Evolutionary conservation across 2,329 filamentous ascomycete genomes (phyloP).

Genomic region (Verticillium zaregamsianum): DNA sequence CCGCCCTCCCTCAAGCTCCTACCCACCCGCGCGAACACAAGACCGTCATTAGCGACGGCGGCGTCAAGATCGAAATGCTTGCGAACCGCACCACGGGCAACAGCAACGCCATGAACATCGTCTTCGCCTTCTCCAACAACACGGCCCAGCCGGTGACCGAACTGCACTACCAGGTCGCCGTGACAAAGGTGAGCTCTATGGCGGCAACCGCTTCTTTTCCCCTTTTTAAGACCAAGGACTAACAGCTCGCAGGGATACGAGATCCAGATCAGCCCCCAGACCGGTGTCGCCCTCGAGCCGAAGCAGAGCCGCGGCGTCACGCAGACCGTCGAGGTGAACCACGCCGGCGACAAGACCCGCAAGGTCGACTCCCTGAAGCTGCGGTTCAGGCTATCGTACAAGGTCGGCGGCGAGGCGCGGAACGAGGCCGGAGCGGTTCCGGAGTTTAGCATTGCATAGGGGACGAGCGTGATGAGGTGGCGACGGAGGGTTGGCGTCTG

Average conservation of each 20-base stretch:
- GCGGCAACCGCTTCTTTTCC: too few relatives aligned
- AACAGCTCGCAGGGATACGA: conserved; percentile 61
- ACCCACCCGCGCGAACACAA: conserved; percentile 57
- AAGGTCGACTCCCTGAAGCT: conserved; percentile 82
- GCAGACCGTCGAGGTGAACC: conserved; percentile 72
- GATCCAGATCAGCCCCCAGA: conserved; percentile 80
- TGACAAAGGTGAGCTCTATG: conserved; percentile 69
- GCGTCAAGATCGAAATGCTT: conserved; percentile 68
- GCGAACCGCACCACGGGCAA: conserved; percentile 55
- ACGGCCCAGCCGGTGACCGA: conserved; percentile 68
- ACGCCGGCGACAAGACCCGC: conserved; percentile 62
- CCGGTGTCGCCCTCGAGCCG: conserved; percentile 69
- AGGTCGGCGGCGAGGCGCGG: conserved; percentile 59
- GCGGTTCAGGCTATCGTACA: conserved; percentile 83
- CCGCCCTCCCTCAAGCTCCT: conserved; percentile 58
- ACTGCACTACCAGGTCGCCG: conserved; percentile 86
- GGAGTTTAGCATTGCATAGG: conserved; percentile 67
- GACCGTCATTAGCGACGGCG: conserved; percentile 64
- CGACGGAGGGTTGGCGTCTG: too few relatives aligned
- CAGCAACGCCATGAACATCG: conserved; percentile 59
- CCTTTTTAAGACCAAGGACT: neutral
- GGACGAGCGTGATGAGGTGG: too few relatives aligned
- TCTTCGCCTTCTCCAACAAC: conserved; percentile 81
- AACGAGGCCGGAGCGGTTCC: conserved; percentile 84
- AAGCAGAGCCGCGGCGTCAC: conserved; percentile 71